Conservation (phyloP, 345 rosid genomes). For the Linum lewisii region DNA sequence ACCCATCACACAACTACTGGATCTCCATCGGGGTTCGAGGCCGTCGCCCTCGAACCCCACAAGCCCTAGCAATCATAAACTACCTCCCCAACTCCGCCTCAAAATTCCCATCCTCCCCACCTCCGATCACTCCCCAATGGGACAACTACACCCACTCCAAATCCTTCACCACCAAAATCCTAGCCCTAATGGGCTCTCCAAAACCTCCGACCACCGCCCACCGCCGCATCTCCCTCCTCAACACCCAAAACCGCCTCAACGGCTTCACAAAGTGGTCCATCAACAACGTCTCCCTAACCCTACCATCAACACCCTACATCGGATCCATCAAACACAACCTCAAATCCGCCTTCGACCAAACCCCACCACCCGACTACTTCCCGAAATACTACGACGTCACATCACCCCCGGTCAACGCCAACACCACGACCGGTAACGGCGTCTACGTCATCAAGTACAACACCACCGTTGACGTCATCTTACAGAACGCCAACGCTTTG, state of each 20-base stretch:
- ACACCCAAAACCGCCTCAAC: constrained; percentile 53
- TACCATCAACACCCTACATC: constrained; percentile 70
- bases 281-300: constrained; percentile 53
- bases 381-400: constrained; percentile 33
- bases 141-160: constrained; percentile 46
- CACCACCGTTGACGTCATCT: constrained; percentile 57
- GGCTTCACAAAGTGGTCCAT: constrained; percentile 59
- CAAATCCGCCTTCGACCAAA: constrained; percentile 25
- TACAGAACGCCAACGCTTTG: constrained; percentile 61
- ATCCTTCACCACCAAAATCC: constrained; percentile 28
- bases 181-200: constrained; percentile 31
- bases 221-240: constrained; percentile 48
- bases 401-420: constrained; percentile 37
- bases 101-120: constrained; percentile 32
- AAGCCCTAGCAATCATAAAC: constrained; percentile 45
- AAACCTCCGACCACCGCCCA: constrained; percentile 28
- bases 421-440: constrained; percentile 40
- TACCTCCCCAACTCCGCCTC: constrained; percentile 35
- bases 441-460: constrained; percentile 36
- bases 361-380: constrained; percentile 40
- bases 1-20: constrained; percentile 11
- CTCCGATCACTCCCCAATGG: constrained; percentile 59
- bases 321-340: constrained; percentile 49
- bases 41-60: constrained; percentile 16
- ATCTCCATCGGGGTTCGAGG: constrained; percentile 4